These are phyloP conservation scores for Colletotrichum australisinense DNA, from an alignment of 2,329 filamentous ascomycete genomes.

Conservation along the genomic window DNA sequence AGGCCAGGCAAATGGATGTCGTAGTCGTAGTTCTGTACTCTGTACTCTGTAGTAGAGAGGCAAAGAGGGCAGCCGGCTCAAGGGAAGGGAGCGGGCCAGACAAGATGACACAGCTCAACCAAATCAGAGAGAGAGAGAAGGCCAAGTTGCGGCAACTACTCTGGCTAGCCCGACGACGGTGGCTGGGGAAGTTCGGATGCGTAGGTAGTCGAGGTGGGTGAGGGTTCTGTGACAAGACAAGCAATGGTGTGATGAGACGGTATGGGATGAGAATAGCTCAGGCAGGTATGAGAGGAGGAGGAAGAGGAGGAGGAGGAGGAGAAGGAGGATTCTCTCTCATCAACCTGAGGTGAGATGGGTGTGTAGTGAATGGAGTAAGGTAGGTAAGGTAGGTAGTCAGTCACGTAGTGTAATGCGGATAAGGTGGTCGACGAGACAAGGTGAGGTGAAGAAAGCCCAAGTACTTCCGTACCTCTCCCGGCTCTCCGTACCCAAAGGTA, in stretches of 20 bases:
- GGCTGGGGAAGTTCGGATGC: conserved; percentile 33
- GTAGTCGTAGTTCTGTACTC: background rate
- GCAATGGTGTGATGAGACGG: conserved; percentile 31
- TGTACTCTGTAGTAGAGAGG: too few species aligned
- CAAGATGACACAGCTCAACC: background rate
- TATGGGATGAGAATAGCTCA: conserved; percentile 6
- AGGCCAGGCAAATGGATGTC: background rate
- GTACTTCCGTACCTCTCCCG: too few species aligned
- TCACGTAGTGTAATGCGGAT: conserved; percentile 14
- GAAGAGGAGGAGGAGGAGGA: background rate
- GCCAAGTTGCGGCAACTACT: background rate
- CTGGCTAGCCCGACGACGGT: conserved; percentile 6
- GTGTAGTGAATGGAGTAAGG: background rate
- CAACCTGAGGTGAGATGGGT: conserved; percentile 28
- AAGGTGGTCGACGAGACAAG: conserved; percentile 18
- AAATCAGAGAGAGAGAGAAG: background rate
- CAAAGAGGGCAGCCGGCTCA: background rate
- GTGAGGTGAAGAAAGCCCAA: background rate
- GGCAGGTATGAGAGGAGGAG: conserved; percentile 1
- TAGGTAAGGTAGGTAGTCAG: too few species aligned
- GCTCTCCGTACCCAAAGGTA: background rate
- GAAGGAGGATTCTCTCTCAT: conserved; percentile 12
- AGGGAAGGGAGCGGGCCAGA: conserved; percentile 8
- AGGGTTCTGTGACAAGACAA: conserved; percentile 25
- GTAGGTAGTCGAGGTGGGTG: conserved; percentile 30